These are phyloP conservation scores for Termitomyces bulborhizus DNA, from an alignment of 768 basidiomycete genomes.

Conservation along the genomic window DNA sequence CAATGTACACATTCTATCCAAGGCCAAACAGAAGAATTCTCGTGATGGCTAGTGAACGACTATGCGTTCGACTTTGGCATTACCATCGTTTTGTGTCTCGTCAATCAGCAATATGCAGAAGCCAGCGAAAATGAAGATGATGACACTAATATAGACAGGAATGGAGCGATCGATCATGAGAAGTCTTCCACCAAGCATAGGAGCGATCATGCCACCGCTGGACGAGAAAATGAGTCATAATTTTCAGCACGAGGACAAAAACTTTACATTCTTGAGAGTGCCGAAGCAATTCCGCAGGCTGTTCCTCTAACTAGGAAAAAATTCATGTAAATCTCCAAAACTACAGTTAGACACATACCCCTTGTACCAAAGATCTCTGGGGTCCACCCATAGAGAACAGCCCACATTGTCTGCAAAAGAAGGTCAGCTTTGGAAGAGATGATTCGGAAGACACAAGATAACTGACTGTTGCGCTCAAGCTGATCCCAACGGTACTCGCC, in stretches of 20 bases:
- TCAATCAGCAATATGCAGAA: slow-evolving; percentile 53
- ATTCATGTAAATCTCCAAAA: neutral
- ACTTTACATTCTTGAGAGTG: slow-evolving; percentile 73
- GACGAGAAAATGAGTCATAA: slow-evolving; percentile 5
- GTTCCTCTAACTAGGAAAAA: slow-evolving; percentile 65
- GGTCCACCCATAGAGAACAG: slow-evolving; percentile 86
- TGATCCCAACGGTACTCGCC: slow-evolving; percentile 69
- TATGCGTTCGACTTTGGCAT: slow-evolving; percentile 16
- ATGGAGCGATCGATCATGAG: slow-evolving; percentile 61
- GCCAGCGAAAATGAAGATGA: slow-evolving; percentile 57
- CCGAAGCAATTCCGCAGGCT: slow-evolving; percentile 83
- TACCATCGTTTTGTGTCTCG: slow-evolving; percentile 41
- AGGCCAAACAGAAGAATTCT: neutral
- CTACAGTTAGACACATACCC: slow-evolving; percentile 32
- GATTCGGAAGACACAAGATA: neutral
- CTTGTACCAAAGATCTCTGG: slow-evolving; percentile 83
- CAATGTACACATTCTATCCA: neutral
- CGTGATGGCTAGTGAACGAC: slow-evolving; percentile 20
- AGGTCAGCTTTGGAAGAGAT: neutral
- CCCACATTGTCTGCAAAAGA: slow-evolving; percentile 65
- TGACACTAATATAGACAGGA: slow-evolving; percentile 73
- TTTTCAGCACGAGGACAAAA: neutral
- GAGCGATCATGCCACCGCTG: slow-evolving; percentile 88
- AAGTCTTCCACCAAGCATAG: slow-evolving; percentile 69
- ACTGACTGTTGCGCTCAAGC: slow-evolving; percentile 65